Base-by-base conservation (phyloP, 768 basidiomycete species). In the Tricholoma hemisulphureum region DNA sequence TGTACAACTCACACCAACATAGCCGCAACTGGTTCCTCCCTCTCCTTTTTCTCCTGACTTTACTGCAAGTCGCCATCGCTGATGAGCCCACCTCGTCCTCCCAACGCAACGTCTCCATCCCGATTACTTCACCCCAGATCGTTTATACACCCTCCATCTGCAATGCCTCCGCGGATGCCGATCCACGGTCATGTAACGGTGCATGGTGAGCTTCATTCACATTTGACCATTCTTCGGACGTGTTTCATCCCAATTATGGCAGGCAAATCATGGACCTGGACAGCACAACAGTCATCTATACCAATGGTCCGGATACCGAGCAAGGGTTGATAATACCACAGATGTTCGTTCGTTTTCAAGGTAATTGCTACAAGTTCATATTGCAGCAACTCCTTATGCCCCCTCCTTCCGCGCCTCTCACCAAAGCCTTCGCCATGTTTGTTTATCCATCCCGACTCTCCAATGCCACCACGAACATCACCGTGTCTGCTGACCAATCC, bases 261-360 rank as follows among this genome's bases (percentile, higher is more conserved):
- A 65, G 62, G 63, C 58, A 56, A 61, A n/a, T 60, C 32, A 32
- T 64, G 4, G 46, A 63, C 20, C 39, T 69, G 28, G 59, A 62
- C 54, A 67, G 63, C 20, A 49, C 56, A 31, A 57, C 63, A 7
- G 56, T 69, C 31, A 69, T 76, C 23, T 71, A 75, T 34, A 80
- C 82, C 18, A 59, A 67, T 43, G 83, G 84, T 1, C 79, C 82
- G 5, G 72, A 73, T 61, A 64, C 75, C 35, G 69, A 68, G 37
- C 69, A 76, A 14, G 74, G 67, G 20, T 68, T 77, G 55, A 74
- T 82, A 35, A 68, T 83, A 57, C 84, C 83, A 2, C 85, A 86
- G 57, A 73, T 85, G 72, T 86, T 85, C 63, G 65, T 86, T 55
- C 73, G 71, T 29, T 83, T 85, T 69, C 75, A 73, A 73, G 84